Conservation (phyloP, 805 yeast genomes). For the Zygoascus tannicola region DNA sequence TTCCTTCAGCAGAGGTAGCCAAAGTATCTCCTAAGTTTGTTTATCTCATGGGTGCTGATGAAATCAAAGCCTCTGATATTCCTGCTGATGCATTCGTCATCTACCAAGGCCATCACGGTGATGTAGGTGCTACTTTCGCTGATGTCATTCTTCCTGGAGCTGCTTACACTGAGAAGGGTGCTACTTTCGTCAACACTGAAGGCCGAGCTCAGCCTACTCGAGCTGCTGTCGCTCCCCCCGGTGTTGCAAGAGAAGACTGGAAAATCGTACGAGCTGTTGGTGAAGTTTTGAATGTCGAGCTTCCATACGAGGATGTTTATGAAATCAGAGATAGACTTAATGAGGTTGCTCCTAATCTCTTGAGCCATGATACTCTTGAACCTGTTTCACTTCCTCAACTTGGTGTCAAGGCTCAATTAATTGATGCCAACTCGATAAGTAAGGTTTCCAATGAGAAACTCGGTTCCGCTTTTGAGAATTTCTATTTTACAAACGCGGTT, state of each 20-base stretch:
- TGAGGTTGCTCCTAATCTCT: conserved; percentile 72
- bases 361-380: conserved; percentile 67
- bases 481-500: conserved; percentile 80
- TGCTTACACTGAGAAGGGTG: conserved; percentile 81
- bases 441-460: conserved; percentile 41
- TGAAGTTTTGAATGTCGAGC: conserved; percentile 59
- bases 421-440: conserved; percentile 30
- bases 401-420: conserved; percentile 42
- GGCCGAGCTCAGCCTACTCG: conserved; percentile 80
- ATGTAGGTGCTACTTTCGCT: conserved; percentile 77
- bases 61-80: conserved; percentile 54
- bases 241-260: conserved; percentile 90
- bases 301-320: conserved; percentile 68
- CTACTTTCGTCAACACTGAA: conserved; percentile 81
- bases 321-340: conserved; percentile 60
- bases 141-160: conserved; percentile 82
- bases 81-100: conserved; percentile 82
- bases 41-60: conserved; percentile 80
- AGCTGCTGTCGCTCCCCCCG: conserved; percentile 83
- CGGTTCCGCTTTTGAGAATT: conserved; percentile 67
- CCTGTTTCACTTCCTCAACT: conserved; percentile 42
- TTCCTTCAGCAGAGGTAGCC: conserved; percentile 38
- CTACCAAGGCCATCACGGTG: conserved; percentile 91
- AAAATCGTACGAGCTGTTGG: conserved; percentile 73
- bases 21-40: conserved; percentile 57